Evolutionary conservation across 148 eudicot genomes (phyloP).

Genomic region (Camellia lanceoleosa): DNA sequence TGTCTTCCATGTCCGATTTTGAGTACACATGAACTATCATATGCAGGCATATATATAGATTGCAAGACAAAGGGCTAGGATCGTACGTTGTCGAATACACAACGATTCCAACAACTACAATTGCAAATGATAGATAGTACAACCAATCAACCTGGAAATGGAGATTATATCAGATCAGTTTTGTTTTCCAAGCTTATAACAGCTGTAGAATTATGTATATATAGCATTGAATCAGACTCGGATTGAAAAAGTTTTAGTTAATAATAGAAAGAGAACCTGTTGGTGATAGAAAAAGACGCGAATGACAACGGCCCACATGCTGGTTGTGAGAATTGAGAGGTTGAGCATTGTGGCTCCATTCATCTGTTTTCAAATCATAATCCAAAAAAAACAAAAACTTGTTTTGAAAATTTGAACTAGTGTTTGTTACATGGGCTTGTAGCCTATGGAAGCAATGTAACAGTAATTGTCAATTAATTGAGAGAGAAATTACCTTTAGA

Average conservation of each 20-base stretch:
- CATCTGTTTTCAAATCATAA: constrained; percentile 29
- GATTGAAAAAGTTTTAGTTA: background rate
- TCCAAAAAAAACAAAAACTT: too few relatives aligned
- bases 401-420: background rate
- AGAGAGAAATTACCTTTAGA: constrained; percentile 43
- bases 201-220: background rate
- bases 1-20: background rate
- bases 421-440: background rate
- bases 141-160: constrained; percentile 78
- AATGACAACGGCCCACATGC: constrained; percentile 77
- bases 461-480: background rate
- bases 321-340: constrained; percentile 69
- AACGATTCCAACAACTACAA: constrained; percentile 66
- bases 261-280: constrained; percentile 34
- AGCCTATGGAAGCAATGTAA: background rate
- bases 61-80: background rate
- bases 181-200: background rate
- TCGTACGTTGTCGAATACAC: constrained; percentile 65
- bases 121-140: constrained; percentile 61
- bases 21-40: background rate
- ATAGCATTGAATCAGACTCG: background rate
- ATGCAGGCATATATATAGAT: too few relatives aligned
- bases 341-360: constrained; percentile 72
- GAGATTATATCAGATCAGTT: background rate
- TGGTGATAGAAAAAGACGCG: constrained; percentile 67